Base-by-base conservation (phyloP, 2,329 filamentous ascomycete genomes). In the Penicillium sp. region DNA sequence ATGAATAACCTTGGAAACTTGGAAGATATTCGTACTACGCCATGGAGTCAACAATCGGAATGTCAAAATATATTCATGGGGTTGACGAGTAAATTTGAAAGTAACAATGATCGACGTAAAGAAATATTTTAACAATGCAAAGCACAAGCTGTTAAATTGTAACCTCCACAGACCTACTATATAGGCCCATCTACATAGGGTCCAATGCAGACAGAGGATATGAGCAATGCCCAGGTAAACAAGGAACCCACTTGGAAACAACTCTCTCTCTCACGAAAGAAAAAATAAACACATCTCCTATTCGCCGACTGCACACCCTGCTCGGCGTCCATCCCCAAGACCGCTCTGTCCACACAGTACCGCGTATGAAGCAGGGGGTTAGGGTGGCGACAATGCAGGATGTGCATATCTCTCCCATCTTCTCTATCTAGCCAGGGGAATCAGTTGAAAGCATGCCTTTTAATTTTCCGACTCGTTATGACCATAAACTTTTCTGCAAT, bases 211-310 rank as follows among this genome's bases (percentile, higher is more conserved):
- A 58, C 50, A 54, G 43, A 60, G 58, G 59, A 58, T 36, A 36
- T 42, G 48, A 53, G 58, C 54, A 59, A 63, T 60, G 63, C 18
- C 18, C 18, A 18, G 18, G 18, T 18, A 18, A 56, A 55, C 57
- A 65, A 53, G 55, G 58, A 65, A 62, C 56, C 34, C 57, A 62
- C 57, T 58, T 63, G 58, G 61, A 63, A 58, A 65, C 63, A 67
- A 69, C 66, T 64, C 70, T 68, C 61, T 69, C 60, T 69, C 60
- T 63, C 64, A 63, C 65, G 64, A 63, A 56, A 62, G 61, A 66
- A 63, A 61, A 61, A 62, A 67, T 58, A 57, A 57, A 62, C 53
- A 56, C 57, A 57, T 57, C 46, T 63, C 58, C 66, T 66, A 66
- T 68, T 63, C 59, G 61, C 58, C 60, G 57, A 60, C 59, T 56